Evolutionary conservation across 2,329 filamentous ascomycete genomes (phyloP), one percentile per base, ranked within the genome.

Genomic region (Capronia americana): DNA sequence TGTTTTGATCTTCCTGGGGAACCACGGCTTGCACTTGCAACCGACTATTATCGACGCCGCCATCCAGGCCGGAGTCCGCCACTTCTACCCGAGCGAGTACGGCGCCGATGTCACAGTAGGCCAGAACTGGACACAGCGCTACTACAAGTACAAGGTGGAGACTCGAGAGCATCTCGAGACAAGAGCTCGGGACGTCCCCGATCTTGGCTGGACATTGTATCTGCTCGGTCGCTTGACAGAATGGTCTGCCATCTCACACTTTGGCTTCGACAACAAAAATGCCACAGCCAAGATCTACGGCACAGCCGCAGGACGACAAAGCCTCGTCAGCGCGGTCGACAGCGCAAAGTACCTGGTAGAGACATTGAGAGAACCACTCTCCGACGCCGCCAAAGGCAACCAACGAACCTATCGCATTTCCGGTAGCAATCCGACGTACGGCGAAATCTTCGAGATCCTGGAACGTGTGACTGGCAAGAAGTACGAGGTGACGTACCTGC

Each of bases 1-100:
- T 54, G 57, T 69, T n/a, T 51, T 69, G 54, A 67, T 38, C 23
- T 67, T 67, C 44, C 55, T 67, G 7, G 67, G 64, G 51, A 65
- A 63, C 24, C 51, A 67, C 30, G 67, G 64, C 2, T 34, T 69
- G 23, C 48, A 62, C 10, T 34, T 64, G 1, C 75, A 77, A 65
- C 76, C 78, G 23, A 72, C 73, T n/a, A 72, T 81, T 41, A 80
- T 81, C 44, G 76, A 81, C 70, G 77, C 78, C 48, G 71, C 75
- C 8, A 73, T 81, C 57, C 63, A 67, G 30, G 79, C 79, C 17
- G 77, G 78, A 4, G 79, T 81, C 34, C 79, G 77, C 66, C 77
- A 77, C 30, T 80, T 79, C 72, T 77, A 78, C 53, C 79, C 78
- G 10, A 80, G 77, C 62, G 77, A 80, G 38, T 69, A 62, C 48